Conservation (phyloP, 352 stramenopile genomes). For the Lagenidium giganteum region DNA sequence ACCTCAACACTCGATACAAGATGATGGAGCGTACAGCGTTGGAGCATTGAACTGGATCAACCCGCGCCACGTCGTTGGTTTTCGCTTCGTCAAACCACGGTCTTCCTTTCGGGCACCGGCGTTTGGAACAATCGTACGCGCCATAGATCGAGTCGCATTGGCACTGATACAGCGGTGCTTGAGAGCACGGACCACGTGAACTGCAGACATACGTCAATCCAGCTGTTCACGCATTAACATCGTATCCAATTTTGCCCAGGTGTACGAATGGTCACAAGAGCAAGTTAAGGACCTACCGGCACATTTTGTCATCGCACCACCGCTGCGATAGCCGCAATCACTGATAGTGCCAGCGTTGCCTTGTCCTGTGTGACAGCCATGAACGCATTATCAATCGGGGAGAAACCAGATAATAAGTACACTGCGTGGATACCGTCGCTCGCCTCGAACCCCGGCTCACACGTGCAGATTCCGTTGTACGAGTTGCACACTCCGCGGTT, state of each 20-base stretch:
- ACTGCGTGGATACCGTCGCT: slow-evolving; percentile 61
- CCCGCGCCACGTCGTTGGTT: slow-evolving; percentile 46
- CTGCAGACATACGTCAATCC: too few relatives aligned
- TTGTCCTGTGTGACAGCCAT: slow-evolving; percentile 11
- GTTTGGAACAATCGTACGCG: slow-evolving; percentile 53
- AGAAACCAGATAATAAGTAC: slow-evolving; percentile 4
- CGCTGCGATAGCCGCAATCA: slow-evolving; percentile 33
- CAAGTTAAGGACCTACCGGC: slow-evolving; percentile 26
- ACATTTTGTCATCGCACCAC: slow-evolving; percentile 32
- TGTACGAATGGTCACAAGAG: too few relatives aligned
- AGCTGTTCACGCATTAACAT: too few relatives aligned
- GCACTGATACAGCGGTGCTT: slow-evolving; percentile 38
- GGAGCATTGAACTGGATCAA: slow-evolving; percentile 51
- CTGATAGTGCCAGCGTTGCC: slow-evolving; percentile 12
- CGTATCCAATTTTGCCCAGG: too few relatives aligned
- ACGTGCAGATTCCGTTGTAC: slow-evolving; percentile 39
- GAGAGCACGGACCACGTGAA: slow-evolving; percentile 46
- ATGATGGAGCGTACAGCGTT: slow-evolving; percentile 40
- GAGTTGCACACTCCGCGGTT: slow-evolving; percentile 49
- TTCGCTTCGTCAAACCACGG: slow-evolving; percentile 65
- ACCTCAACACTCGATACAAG: background rate
- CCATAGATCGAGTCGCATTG: slow-evolving; percentile 42
- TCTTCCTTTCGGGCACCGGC: slow-evolving; percentile 39
- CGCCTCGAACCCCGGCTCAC: slow-evolving; percentile 34
- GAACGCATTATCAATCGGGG: background rate